These are phyloP conservation scores for Amanita rimosa DNA, from an alignment of 768 basidiomycete genomes.

Conservation along the genomic window DNA sequence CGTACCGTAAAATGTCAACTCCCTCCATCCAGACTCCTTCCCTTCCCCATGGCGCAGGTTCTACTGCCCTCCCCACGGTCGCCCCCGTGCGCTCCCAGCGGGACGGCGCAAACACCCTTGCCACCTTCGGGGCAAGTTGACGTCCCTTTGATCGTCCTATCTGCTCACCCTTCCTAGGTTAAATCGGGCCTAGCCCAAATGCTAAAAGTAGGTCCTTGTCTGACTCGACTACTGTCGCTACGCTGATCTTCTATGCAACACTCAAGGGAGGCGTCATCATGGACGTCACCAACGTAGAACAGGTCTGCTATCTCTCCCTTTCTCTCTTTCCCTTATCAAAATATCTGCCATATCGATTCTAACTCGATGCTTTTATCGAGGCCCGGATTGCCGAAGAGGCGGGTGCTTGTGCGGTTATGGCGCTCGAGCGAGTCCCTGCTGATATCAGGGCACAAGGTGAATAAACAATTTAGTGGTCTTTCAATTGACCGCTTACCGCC, in stretches of 20 bases:
- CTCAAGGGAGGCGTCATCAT: conserved; percentile 79
- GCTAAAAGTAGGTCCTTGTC: conserved; percentile 57
- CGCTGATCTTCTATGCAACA: conserved; percentile 4
- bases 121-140: conserved; percentile 56
- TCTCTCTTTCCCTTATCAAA: not conserved
- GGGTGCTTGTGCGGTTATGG: conserved; percentile 98
- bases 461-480: not conserved
- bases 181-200: conserved; percentile 95
- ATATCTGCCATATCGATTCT: not conserved
- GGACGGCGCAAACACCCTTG: conserved; percentile 42
- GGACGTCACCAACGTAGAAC: conserved; percentile 83
- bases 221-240: conserved; percentile 3
- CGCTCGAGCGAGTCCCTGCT: conserved; percentile 88
- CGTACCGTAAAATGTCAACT: conserved; percentile 5
- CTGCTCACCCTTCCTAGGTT: conserved; percentile 30
- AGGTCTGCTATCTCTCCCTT: conserved; percentile 18
- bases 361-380: too few relatives aligned
- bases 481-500: not conserved
- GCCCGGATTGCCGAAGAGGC: conserved; percentile 96
- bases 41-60: conserved; percentile 28
- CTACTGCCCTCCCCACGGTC: conserved; percentile 28
- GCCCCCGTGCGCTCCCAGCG: conserved; percentile 41
- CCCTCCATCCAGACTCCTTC: conserved; percentile 22
- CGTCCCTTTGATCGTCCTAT: conserved; percentile 7
- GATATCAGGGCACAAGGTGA: conserved; percentile 77